phyloP scores from a whole-genome alignment of 305 asterid genomes.

The Ajuga reptans region DNA sequence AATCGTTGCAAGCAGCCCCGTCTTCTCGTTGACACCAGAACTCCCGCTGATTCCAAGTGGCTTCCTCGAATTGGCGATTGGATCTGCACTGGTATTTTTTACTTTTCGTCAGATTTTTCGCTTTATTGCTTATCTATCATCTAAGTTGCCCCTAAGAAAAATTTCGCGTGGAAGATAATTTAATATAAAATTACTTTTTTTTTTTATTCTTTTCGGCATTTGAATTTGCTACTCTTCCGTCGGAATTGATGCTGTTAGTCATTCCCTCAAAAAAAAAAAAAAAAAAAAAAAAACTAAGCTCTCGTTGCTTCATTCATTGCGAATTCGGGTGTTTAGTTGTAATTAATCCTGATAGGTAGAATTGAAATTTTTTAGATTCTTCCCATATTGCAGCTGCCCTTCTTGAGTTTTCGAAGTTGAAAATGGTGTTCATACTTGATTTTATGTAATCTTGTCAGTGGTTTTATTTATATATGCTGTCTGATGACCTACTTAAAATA shows the following conservation, averaged over 20 bases:
- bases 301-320: not conserved
- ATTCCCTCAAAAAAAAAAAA: not conserved
- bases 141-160: not conserved
- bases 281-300: no score
- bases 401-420: not conserved
- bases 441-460: not conserved
- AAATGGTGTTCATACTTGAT: not conserved
- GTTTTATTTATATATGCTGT: not conserved
- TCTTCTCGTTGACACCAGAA: constrained; percentile 62
- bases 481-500: not conserved
- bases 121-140: not conserved
- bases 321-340: not conserved
- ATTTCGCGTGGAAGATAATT: not conserved
- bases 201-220: not conserved
- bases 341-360: not conserved
- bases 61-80: constrained; percentile 91
- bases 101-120: not conserved
- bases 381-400: not conserved
- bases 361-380: not conserved
- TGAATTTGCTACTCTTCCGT: not conserved
- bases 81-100: constrained; percentile 68
- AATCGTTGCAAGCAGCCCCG: constrained; percentile 87
- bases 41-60: constrained; percentile 83
- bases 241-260: not conserved
- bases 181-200: not conserved